Evolutionary conservation across 1,284 basidiomycete species (phyloP), one percentile per base, ranked within the genome.

Genomic region (Irpex sp.): DNA sequence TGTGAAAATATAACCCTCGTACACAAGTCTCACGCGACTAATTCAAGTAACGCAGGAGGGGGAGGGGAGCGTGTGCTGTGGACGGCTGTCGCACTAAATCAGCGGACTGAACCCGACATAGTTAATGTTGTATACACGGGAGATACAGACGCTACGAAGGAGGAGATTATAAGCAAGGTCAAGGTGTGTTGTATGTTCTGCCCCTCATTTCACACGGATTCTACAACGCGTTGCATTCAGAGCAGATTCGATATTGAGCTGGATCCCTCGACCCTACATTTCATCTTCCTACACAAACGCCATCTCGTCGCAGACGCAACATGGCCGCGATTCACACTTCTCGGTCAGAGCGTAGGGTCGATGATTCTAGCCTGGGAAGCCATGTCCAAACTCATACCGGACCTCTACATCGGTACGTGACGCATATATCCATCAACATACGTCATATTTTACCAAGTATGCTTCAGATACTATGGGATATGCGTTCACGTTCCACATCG

Each of bases 31-130:
- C 74, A 77, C 73, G 64, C 65, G 78, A 68, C 71, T n/a, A 62
- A 61, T 62, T 51, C 59, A 67, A 97, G 95, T 74, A 97, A 99
- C 80, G 95, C 96, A 21, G 97, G 97, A 0, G 97, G 97, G 9
- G 97, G 97, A 11, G 97, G 97, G 0, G 97, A 99, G 76, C 86
- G 96, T 1, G 97, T 99, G 0, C 78, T 99, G 0, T 99, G 95
- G 95, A 90, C 93, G 1, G 96, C 95, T 0, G 85, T 99, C 19
- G 82, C 89, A 0, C 83, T 87, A 66, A 81, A 95, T 36, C 96
- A 98, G 71, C 80, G 83, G 11, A 81, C 82, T n/a, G 83, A 94
- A 62, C 84, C 85, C 1, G 78, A 91, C 60, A 74, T 90, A 7
- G 75, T 97, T n/a, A 88, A 82, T 57, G 84, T 95, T 5, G 87